These are phyloP conservation scores for Lactifluus volemus DNA, from an alignment of 768 basidiomycete genomes.

Conservation along the genomic window DNA sequence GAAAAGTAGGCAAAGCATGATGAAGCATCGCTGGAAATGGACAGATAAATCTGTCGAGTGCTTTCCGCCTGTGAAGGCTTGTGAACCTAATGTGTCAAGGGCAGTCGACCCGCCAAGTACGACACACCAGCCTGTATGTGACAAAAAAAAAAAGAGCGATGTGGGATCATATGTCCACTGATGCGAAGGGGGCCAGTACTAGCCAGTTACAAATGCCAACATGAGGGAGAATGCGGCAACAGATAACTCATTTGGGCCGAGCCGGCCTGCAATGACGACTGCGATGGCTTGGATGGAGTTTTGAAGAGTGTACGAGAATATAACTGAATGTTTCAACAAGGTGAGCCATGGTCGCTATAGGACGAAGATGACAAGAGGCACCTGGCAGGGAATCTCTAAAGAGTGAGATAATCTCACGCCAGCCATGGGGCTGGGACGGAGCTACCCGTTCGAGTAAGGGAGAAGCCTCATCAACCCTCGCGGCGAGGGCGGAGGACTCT, in stretches of 20 bases:
- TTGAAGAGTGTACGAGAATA: slow-evolving; percentile 62
- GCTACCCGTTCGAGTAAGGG: slow-evolving; percentile 10
- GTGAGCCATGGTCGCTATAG: not conserved
- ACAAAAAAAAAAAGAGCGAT: slow-evolving; percentile 18
- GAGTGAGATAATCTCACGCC: slow-evolving; percentile 13
- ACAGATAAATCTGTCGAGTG: slow-evolving; percentile 57
- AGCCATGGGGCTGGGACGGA: slow-evolving; percentile 15
- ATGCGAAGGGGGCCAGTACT: slow-evolving; percentile 32
- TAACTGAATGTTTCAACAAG: slow-evolving; percentile 32
- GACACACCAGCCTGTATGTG: slow-evolving; percentile 56
- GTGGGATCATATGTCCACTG: slow-evolving; percentile 40
- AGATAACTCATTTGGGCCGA: slow-evolving; percentile 63
- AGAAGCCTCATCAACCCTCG: not conserved
- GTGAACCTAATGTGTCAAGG: slow-evolving; percentile 69
- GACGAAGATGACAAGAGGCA: not conserved
- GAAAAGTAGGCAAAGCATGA: slow-evolving; percentile 55
- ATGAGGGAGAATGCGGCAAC: slow-evolving; percentile 67
- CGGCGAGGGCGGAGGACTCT: not conserved
- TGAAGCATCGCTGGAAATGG: slow-evolving; percentile 60
- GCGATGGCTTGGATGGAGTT: slow-evolving; percentile 65
- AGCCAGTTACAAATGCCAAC: slow-evolving; percentile 72
- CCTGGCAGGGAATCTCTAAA: slow-evolving; percentile 17
- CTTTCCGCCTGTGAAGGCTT: slow-evolving; percentile 60
- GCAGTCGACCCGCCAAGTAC: slow-evolving; percentile 74
- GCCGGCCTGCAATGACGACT: slow-evolving; percentile 53